Evolutionary conservation across 2,329 filamentous ascomycete species (phyloP), one percentile per base, ranked within the genome.

Genomic region (Alternaria infectoria): DNA sequence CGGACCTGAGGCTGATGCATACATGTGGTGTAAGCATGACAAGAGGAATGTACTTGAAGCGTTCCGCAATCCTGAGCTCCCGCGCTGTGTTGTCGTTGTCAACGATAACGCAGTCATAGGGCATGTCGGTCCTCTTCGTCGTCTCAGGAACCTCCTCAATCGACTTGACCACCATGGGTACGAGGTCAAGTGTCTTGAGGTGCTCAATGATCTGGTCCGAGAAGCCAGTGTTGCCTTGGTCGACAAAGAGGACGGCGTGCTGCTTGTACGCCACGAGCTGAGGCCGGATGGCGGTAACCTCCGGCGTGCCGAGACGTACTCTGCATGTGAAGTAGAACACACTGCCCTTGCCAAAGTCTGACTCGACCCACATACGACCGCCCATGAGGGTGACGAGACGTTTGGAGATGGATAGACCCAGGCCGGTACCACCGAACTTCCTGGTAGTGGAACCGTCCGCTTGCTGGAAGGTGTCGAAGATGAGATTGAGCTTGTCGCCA

Each of bases 381-480:
- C 94, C 92, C 95, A 98, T 98, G 62, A 98, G 87, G 71, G 94
- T 97, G 59, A 98, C 95, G 28, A 98, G 87, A 70, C 94, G 89
- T 83, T 97, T 96, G 26, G 95, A 98, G 75, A 98, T 98, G 15
- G 95, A 97, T 25, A 98, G 83, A 70, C 95, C 95, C 10, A 98
- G 87, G 71, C 95, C 95, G 7, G 96, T 98, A 72, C 95, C 95
- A 73, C 95, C 95, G 79, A 98, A 98, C 78, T 96, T 96, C 72
- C 94, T 89, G 2, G 95, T 98, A 80, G 96, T 98, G 32, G 94
- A 97, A 40, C 95, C 95, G 78, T 98, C 96, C 19, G 96, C 96
- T 83, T 98, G 96, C 80, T 97, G 95, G 89, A 98, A 98, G 1
- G 95, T 98, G 82, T 98, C 96, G 81, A 99, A 98, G 77, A 99